A percentile compares a stretch with the other conserved stretches of the same genome.
phyloP scores from a whole-genome alignment of 2,329 filamentous ascomycete genomes.

The Phaeosphaeria sp. region DNA sequence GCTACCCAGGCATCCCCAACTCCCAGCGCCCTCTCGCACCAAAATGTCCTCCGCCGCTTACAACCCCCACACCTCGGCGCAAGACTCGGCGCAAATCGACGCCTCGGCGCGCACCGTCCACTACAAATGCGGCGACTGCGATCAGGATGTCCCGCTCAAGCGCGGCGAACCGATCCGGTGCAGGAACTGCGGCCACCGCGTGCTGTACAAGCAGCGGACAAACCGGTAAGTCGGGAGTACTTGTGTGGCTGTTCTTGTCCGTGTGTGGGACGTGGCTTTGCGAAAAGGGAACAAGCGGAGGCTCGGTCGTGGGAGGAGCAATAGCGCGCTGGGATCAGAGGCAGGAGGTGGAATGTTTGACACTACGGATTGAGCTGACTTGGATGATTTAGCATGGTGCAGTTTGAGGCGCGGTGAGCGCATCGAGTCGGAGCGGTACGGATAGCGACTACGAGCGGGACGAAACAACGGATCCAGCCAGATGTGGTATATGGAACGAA shows the following conservation, averaged over 20 bases:
- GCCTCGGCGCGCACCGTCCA: conserved; percentile 54
- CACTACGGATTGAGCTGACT: background rate
- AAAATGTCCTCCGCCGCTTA: conserved; percentile 7
- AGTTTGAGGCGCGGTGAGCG: conserved; percentile 87
- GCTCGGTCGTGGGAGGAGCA: too few species aligned
- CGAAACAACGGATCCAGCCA: background rate
- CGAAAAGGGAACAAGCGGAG: too few species aligned
- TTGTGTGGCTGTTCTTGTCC: too few species aligned
- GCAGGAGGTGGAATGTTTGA: background rate
- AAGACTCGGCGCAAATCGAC: conserved; percentile 31
- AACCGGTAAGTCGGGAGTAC: conserved; percentile 93
- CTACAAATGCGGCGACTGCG: conserved; percentile 81
- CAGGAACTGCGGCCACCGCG: conserved; percentile 91
- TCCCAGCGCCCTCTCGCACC: background rate
- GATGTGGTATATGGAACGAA: background rate
- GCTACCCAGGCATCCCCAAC: background rate
- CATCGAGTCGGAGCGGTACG: background rate
- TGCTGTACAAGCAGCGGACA: conserved; percentile 96
- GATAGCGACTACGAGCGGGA: background rate
- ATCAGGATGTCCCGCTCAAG: conserved; percentile 75
- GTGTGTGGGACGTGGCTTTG: too few species aligned
- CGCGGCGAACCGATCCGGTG: conserved; percentile 83
- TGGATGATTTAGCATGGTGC: conserved; percentile 74
- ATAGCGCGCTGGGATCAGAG: background rate
- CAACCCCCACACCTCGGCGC: conserved; percentile 5